Percentiles rank a stretch among this genome's conserved stretches.
These are phyloP conservation scores for Cunninghamia lanceolata DNA, from an alignment of 75 land plant species.

Conservation along the genomic window DNA sequence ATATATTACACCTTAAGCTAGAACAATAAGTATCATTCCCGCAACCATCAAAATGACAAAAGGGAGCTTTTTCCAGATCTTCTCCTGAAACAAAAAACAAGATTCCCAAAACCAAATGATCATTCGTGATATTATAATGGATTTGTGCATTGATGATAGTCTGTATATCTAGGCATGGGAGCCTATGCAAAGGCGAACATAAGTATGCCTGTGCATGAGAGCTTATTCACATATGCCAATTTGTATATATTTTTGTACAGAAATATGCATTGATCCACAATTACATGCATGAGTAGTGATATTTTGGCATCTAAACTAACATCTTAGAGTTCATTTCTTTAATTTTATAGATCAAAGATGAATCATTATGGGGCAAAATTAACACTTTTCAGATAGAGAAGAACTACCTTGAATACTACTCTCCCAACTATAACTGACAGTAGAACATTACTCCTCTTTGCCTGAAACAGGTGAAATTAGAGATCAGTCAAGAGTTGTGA, in stretches of 20 bases:
- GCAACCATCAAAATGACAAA: conserved; percentile 35
- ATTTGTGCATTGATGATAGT: not conserved
- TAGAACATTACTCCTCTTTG: conserved; percentile 41
- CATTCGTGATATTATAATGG: conserved; percentile 7
- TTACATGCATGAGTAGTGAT: not conserved
- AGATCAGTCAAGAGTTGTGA: not conserved
- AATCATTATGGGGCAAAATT: not conserved
- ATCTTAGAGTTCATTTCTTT: not conserved
- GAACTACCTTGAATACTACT: conserved; percentile 31
- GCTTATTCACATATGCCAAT: not conserved
- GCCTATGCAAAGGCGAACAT: not conserved
- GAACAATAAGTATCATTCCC: conserved; percentile 31
- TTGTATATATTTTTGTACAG: not conserved
- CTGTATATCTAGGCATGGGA: not conserved
- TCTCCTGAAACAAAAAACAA: conserved; percentile 28
- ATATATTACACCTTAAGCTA: conserved; percentile 10
- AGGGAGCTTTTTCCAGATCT: conserved; percentile 37
- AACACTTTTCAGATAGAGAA: not conserved
- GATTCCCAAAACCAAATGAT: not conserved
- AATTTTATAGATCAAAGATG: not conserved
- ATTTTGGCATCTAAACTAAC: not conserved
- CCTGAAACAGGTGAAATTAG: conserved; percentile 24
- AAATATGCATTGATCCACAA: not conserved
- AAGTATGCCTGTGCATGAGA: not conserved
- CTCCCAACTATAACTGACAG: conserved; percentile 34